Percentiles rank a stretch among this genome's conserved stretches.
Conservation (phyloP, 2,329 filamentous ascomycete genomes). For the Lachnellula suecica region DNA sequence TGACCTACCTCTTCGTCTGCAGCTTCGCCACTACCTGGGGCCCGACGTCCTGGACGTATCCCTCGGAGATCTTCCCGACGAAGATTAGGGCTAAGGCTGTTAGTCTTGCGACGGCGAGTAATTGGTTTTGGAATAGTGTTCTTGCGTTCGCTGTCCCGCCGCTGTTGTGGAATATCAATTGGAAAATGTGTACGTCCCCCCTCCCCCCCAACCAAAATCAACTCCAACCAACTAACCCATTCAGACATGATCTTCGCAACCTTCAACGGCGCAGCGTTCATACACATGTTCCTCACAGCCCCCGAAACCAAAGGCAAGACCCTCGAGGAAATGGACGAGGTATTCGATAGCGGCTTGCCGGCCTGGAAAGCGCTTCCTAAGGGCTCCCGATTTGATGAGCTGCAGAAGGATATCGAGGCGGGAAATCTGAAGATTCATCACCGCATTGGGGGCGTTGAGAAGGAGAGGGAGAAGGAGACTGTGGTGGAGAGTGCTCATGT, state of each 20-base stretch:
- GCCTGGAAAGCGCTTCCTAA: constrained; percentile 53
- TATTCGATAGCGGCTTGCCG: constrained; percentile 61
- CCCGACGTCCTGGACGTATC: constrained; percentile 50
- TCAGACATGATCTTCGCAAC: constrained; percentile 68
- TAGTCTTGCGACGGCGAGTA: constrained; percentile 71
- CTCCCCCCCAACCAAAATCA: background rate
- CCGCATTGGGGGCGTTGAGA: constrained; percentile 12
- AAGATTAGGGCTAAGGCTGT: constrained; percentile 73
- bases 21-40: constrained; percentile 64
- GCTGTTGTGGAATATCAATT: constrained; percentile 55
- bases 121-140: constrained; percentile 74
- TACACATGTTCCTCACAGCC: constrained; percentile 67
- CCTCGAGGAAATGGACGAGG: constrained; percentile 73
- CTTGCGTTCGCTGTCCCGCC: constrained; percentile 54
- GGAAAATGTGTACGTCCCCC: constrained; percentile 47
- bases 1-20: constrained; percentile 72
- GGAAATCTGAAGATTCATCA: constrained; percentile 29
- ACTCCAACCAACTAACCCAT: background rate
- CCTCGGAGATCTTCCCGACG: constrained; percentile 67
- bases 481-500: background rate
- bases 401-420: constrained; percentile 48
- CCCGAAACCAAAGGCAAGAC: constrained; percentile 72
- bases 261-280: constrained; percentile 66
- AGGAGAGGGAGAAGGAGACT: constrained; percentile 14
- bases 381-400: constrained; percentile 44